A percentile compares a stretch with the other conserved stretches of the same genome.
Conservation (phyloP, 1,284 basidiomycete genomes). For the Sanghuangporus weigelae region DNA sequence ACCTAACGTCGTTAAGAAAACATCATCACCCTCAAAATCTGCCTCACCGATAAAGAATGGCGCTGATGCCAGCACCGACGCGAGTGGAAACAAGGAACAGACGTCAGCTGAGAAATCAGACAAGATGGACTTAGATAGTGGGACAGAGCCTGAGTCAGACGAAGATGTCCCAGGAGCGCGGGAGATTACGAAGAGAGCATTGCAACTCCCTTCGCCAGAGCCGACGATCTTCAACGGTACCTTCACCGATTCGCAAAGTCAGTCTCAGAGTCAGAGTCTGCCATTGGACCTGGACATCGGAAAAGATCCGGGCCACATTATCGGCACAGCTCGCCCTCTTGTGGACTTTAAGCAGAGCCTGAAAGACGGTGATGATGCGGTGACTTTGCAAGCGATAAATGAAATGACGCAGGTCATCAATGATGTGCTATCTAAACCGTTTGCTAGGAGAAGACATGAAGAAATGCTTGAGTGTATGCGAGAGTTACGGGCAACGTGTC, state of each 20-base stretch:
- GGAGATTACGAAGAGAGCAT: slow-evolving; percentile 11
- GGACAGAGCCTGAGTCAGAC: slow-evolving; percentile 27
- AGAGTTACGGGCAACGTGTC: slow-evolving; percentile 56
- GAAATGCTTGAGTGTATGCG: slow-evolving; percentile 74
- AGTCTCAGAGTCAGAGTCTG: slow-evolving; percentile 29
- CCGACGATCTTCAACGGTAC: slow-evolving; percentile 18
- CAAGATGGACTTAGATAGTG: slow-evolving; percentile 33
- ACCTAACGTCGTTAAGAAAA: slow-evolving; percentile 21
- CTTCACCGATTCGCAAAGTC: slow-evolving; percentile 43
- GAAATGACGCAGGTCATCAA: slow-evolving; percentile 68
- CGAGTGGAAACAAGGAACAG: slow-evolving; percentile 4
- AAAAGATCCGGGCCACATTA: slow-evolving; percentile 49
- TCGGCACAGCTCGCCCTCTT: slow-evolving; percentile 70
- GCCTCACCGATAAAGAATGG: slow-evolving; percentile 17
- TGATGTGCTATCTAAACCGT: slow-evolving; percentile 66
- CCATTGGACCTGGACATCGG: slow-evolving; percentile 35
- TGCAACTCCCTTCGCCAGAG: slow-evolving; percentile 18
- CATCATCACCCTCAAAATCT: slow-evolving; percentile 19
- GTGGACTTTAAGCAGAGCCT: slow-evolving; percentile 71
- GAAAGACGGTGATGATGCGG: slow-evolving; percentile 66
- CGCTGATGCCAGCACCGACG: background rate
- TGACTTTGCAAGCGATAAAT: slow-evolving; percentile 78
- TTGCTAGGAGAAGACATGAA: slow-evolving; percentile 55
- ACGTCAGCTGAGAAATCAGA: slow-evolving; percentile 25
- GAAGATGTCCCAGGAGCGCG: slow-evolving; percentile 25